A percentile compares a stretch with the other conserved stretches of the same genome.
phyloP scores from a whole-genome alignment of 2,329 filamentous ascomycete species.

The Conoideocrella luteorostrata region DNA sequence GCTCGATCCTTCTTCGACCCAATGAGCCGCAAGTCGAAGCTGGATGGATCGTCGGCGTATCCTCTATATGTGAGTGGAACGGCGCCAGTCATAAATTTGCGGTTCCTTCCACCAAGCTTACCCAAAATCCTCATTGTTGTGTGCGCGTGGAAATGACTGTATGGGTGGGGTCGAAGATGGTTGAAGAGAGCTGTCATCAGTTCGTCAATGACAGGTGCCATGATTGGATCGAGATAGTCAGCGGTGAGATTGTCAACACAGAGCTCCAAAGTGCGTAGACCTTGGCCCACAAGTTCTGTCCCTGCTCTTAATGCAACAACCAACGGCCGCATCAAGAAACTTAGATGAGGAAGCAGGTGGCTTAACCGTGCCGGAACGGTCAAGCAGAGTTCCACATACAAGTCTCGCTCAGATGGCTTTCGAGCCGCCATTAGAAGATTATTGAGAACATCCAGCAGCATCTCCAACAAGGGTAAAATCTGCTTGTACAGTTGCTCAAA shows the following conservation, averaged over 20 bases:
- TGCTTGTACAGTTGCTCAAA: constrained; percentile 99
- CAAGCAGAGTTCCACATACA: constrained; percentile 94
- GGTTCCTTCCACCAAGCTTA: constrained; percentile 89
- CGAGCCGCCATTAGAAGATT: constrained; percentile 85
- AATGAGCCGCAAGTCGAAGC: constrained; percentile 81
- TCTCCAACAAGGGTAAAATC: constrained; percentile 90
- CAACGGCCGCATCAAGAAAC: constrained; percentile 92
- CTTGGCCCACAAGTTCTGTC: constrained; percentile 90
- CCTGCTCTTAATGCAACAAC: constrained; percentile 92
- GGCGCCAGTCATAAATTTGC: constrained; percentile 89
- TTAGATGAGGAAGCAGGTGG: constrained; percentile 89
- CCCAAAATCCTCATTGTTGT: constrained; percentile 96
- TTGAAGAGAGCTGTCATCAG: constrained; percentile 97
- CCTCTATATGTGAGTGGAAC: constrained; percentile 76
- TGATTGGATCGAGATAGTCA: constrained; percentile 96
- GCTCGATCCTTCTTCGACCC: constrained; percentile 84
- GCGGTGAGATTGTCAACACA: constrained; percentile 98
- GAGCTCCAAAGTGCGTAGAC: constrained; percentile 84
- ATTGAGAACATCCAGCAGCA: constrained; percentile 95
- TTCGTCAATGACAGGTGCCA: constrained; percentile 98
- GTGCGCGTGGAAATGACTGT: constrained; percentile 95
- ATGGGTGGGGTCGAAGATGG: constrained; percentile 86
- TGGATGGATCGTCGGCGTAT: constrained; percentile 81
- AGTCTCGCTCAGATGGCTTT: constrained; percentile 82
- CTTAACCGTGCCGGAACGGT: constrained; percentile 93